A percentile compares a stretch with the other conserved stretches of the same genome.
phyloP scores from a whole-genome alignment of 2,329 filamentous ascomycete species.

The Pseudocercospora vitis region DNA sequence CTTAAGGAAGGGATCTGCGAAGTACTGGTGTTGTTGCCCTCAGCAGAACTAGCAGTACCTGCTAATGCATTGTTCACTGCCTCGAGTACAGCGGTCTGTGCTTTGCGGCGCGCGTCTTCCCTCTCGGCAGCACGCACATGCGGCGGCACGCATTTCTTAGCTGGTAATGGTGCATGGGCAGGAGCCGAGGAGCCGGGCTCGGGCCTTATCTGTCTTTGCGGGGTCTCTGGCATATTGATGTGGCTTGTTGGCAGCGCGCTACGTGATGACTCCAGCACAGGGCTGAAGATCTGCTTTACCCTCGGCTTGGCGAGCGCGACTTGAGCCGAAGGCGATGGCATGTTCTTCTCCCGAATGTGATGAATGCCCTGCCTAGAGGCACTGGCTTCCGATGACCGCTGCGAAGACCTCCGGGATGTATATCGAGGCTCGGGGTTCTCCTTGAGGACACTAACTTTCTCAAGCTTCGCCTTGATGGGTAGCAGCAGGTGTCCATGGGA shows the following conservation, averaged over 20 bases:
- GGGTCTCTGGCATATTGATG: conserved; percentile 10
- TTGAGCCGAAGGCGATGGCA: background rate
- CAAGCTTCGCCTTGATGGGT: conserved; percentile 28
- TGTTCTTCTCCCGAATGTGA: background rate
- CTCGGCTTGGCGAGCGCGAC: background rate
- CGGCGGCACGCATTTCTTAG: conserved; percentile 17
- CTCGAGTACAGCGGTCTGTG: background rate
- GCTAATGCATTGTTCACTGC: conserved; percentile 8
- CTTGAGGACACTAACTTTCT: conserved; percentile 21
- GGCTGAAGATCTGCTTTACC: background rate
- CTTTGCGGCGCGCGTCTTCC: conserved; percentile 5
- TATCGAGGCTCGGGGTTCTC: conserved; percentile 5
- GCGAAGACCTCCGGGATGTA: background rate
- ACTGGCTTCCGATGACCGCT: conserved; percentile 5
- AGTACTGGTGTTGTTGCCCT: background rate
- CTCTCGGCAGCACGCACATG: conserved; percentile 17
- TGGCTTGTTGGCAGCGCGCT: background rate
- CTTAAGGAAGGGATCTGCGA: conserved; percentile 23
- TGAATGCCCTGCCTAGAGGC: conserved; percentile 11
- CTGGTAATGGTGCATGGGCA: background rate
- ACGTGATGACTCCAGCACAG: background rate
- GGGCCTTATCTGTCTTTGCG: conserved; percentile 4
- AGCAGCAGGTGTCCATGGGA: conserved; percentile 26
- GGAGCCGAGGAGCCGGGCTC: background rate
- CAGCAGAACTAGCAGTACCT: background rate